Evolutionary conservation across 1,284 basidiomycete species (phyloP).

Genomic region (Stereum hirsutum): DNA sequence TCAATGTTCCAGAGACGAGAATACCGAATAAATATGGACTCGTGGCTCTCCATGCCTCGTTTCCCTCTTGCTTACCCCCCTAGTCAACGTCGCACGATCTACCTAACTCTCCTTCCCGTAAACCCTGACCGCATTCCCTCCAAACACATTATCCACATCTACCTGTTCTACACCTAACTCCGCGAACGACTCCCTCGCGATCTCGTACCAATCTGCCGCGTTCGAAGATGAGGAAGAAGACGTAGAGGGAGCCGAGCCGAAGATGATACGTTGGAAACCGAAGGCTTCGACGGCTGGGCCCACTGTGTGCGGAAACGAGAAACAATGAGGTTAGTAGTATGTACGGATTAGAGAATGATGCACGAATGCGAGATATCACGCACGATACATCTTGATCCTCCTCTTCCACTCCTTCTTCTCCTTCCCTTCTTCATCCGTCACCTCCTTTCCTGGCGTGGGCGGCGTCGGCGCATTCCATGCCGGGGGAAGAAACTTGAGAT

Average conservation of each 20-base stretch:
- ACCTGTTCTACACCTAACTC: constrained; percentile 78
- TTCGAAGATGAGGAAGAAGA: constrained; percentile 34
- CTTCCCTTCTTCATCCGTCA: constrained; percentile 32
- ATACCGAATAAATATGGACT: too few relatives aligned
- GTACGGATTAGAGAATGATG: constrained; percentile 1
- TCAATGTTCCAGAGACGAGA: too few relatives aligned
- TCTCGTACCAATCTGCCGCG: constrained; percentile 71
- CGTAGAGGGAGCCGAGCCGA: constrained; percentile 40
- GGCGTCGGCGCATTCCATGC: constrained; percentile 60
- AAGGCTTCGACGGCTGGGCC: constrained; percentile 68
- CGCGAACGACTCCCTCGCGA: constrained; percentile 72
- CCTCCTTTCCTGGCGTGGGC: constrained; percentile 32
- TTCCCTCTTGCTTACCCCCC: too few relatives aligned
- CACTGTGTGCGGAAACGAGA: constrained; percentile 33
- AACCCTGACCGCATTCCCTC: constrained; percentile 52
- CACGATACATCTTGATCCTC: constrained; percentile 84
- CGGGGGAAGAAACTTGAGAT: constrained; percentile 76
- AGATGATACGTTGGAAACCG: constrained; percentile 46
- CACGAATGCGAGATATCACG: constrained; percentile 25
- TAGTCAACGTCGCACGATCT: too few relatives aligned
- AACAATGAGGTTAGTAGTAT: not conserved
- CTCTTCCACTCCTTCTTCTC: constrained; percentile 70
- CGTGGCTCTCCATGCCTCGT: too few relatives aligned
- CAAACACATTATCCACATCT: constrained; percentile 67
- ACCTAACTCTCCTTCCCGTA: too few relatives aligned